A percentile compares a stretch with the other conserved stretches of the same genome.
Evolutionary conservation across 495 filamentous ascomycete species (phyloP).

Genomic region (Talaromyces proteolyticus): DNA sequence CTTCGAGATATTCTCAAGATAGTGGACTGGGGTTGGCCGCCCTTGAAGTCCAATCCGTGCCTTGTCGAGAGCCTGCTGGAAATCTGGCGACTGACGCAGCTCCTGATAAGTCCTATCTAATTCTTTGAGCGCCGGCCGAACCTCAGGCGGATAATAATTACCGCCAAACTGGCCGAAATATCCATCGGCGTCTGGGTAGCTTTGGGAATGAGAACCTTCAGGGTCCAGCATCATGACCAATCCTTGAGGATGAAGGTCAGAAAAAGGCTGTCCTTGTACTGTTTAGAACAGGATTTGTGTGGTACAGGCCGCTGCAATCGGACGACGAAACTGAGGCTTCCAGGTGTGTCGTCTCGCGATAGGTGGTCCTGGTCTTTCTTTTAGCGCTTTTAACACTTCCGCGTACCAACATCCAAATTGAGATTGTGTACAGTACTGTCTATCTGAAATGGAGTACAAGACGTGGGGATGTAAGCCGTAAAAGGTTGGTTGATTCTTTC

Average conservation of each 20-base stretch:
- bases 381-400: background rate
- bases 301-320: background rate
- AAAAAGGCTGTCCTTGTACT: background rate
- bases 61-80: constrained; percentile 7
- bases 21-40: constrained; percentile 13
- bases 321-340: background rate
- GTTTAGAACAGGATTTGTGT: background rate
- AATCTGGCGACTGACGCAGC: background rate
- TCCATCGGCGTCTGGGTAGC: constrained; percentile 11
- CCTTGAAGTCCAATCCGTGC: constrained; percentile 13
- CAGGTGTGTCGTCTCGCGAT: background rate
- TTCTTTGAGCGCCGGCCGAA: constrained; percentile 12
- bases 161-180: constrained; percentile 16
- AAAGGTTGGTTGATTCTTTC: background rate
- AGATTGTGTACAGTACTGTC: background rate
- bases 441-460: background rate
- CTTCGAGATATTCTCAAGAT: constrained; percentile 37
- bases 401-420: background rate
- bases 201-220: background rate
- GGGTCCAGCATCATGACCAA: background rate
- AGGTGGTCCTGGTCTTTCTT: background rate
- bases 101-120: constrained; percentile 4
- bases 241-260: background rate
- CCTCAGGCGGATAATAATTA: constrained; percentile 13
- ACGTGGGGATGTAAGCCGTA: background rate